Percentiles rank a stretch among this genome's conserved stretches.
phyloP scores from a whole-genome alignment of 2,329 filamentous ascomycete species.

The Paraphoma chrysanthemicola region DNA sequence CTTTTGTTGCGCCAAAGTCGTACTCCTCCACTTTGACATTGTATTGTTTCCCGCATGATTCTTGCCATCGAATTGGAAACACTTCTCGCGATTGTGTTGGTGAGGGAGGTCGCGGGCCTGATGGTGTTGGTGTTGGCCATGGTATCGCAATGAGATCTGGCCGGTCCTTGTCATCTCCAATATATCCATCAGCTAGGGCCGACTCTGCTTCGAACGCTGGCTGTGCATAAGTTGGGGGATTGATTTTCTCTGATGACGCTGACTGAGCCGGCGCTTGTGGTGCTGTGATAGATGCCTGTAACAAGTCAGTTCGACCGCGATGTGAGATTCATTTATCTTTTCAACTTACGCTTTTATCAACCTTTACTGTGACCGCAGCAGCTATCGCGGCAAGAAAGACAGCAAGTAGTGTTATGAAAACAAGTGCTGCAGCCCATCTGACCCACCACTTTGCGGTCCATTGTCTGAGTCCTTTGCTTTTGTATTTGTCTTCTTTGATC shows the following conservation, averaged over 20 bases:
- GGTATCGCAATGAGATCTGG: slow-evolving; percentile 16
- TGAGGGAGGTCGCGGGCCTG: slow-evolving; percentile 18
- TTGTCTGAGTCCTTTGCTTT: slow-evolving; percentile 21
- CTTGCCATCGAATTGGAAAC: slow-evolving; percentile 46
- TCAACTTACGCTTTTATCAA: slow-evolving; percentile 26
- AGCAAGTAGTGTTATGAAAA: slow-evolving; percentile 31
- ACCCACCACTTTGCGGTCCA: slow-evolving; percentile 29
- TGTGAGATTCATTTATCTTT: not conserved
- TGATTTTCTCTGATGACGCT: slow-evolving; percentile 3
- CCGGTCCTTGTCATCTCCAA: slow-evolving; percentile 19
- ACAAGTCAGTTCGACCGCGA: not conserved
- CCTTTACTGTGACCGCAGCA: slow-evolving; percentile 19
- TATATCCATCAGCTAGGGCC: slow-evolving; percentile 17
- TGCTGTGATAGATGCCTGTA: slow-evolving; percentile 3
- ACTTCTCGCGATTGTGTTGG: slow-evolving; percentile 20
- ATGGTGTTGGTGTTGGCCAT: slow-evolving; percentile 21
- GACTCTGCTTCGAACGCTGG: slow-evolving; percentile 8
- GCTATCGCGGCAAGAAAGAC: slow-evolving; percentile 30
- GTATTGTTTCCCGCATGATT: slow-evolving; percentile 43
- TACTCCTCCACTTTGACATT: slow-evolving; percentile 40
- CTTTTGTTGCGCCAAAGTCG: slow-evolving; percentile 28
- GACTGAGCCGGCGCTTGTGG: slow-evolving; percentile 19
- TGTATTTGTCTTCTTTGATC: slow-evolving; percentile 34
- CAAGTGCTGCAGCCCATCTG: slow-evolving; percentile 25
- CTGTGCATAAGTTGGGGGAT: slow-evolving; percentile 1